phyloP scores from a whole-genome alignment of 257 asterid genomes.

The Fraxinus americana region DNA sequence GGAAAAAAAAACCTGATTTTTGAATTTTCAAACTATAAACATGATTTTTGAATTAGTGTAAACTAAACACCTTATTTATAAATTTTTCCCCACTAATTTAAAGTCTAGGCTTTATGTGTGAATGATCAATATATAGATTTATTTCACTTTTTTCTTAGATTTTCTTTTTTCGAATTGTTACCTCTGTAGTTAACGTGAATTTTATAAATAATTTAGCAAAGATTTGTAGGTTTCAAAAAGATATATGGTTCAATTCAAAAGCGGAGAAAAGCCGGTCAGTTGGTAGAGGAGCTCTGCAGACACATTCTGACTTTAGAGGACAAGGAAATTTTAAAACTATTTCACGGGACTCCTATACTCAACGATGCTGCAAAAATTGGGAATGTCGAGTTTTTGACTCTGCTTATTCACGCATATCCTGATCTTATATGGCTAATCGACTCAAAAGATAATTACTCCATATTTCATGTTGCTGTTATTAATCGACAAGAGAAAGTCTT shows the following conservation, averaged over 20 bases:
- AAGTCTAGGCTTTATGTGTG: neutral
- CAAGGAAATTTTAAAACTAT: neutral
- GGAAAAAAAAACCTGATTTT: no score
- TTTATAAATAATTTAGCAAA: neutral
- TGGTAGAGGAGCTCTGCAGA: neutral
- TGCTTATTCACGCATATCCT: constrained; percentile 20
- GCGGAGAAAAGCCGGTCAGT: neutral
- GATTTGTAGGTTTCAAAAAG: neutral
- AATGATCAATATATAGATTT: no score
- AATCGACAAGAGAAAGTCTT: constrained; percentile 20
- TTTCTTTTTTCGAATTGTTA: neutral
- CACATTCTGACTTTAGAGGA: neutral
- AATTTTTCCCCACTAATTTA: no score
- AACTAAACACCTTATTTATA: no score
- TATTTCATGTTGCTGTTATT: constrained; percentile 19
- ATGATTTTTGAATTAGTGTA: no score
- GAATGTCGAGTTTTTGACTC: constrained; percentile 23
- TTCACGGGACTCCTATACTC: constrained; percentile 2
- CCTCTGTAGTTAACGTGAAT: neutral
- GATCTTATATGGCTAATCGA: constrained; percentile 8
- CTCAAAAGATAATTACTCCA: neutral
- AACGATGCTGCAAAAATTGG: constrained; percentile 30
- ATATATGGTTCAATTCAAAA: neutral
- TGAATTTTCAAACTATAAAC: no score
- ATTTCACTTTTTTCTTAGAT: no score